Conservation (phyloP, 495 filamentous ascomycete species). For the Tuber melanosporum region DNA sequence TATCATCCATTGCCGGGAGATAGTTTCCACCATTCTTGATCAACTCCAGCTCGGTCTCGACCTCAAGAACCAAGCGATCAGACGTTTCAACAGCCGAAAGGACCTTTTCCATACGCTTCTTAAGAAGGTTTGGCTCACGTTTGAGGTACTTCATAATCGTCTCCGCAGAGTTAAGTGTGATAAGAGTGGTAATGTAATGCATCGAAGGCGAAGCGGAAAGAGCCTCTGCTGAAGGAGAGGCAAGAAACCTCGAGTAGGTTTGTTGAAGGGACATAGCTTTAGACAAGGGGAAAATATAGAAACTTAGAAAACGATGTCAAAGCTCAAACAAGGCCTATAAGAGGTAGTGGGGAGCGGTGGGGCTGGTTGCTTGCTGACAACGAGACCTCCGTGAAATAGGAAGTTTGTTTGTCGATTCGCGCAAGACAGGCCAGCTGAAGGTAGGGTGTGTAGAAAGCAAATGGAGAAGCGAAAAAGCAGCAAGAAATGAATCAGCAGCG, state of each 20-base stretch:
- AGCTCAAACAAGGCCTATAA: neutral
- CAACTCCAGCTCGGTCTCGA: constrained; percentile 81
- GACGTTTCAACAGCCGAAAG: constrained; percentile 64
- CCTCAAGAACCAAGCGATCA: constrained; percentile 64
- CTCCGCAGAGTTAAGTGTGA: constrained; percentile 59
- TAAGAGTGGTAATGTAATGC: constrained; percentile 88
- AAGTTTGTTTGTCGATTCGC: constrained; percentile 21
- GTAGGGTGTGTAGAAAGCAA: constrained; percentile 18
- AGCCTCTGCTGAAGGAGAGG: constrained; percentile 57
- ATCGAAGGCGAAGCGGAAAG: constrained; percentile 67
- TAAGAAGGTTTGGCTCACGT: constrained; percentile 58
- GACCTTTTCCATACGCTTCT: constrained; percentile 70
- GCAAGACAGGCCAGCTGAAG: constrained; percentile 37
- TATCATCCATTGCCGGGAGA: constrained; percentile 85
- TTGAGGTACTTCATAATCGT: constrained; percentile 72
- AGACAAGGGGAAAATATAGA: constrained; percentile 8
- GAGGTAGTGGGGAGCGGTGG: neutral
- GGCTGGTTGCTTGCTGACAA: constrained; percentile 11
- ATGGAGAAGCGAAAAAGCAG: constrained; percentile 28
- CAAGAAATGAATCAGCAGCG: constrained; percentile 22
- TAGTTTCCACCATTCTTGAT: constrained; percentile 72
- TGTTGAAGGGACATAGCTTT: constrained; percentile 58
- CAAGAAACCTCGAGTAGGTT: constrained; percentile 72
- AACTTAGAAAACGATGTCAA: constrained; percentile 3
- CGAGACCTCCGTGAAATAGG: constrained; percentile 9